These are phyloP conservation scores for Crithidia sp. DNA, from an alignment of 208 protist species.

Conservation along the genomic window DNA sequence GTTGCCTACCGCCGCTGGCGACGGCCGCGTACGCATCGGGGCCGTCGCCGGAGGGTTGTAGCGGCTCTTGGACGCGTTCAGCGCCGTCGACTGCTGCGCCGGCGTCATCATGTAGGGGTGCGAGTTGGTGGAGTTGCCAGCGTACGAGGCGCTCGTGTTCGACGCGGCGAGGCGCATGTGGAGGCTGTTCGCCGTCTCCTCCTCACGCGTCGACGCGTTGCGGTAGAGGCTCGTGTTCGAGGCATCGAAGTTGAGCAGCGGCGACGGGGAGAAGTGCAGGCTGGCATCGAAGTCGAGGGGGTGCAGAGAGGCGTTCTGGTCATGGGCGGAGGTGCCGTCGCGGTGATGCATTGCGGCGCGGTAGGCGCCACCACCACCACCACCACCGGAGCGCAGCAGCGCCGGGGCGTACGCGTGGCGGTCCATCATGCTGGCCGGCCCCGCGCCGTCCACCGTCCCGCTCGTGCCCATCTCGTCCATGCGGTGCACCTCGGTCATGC, in stretches of 20 bases:
- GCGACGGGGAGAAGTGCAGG: constrained; percentile 39
- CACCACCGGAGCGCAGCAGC: not conserved
- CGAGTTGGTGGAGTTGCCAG: constrained; percentile 18
- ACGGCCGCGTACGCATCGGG: constrained; percentile 6
- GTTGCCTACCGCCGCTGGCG: constrained; percentile 1
- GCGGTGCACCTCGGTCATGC: constrained; percentile 8
- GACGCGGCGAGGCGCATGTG: constrained; percentile 19
- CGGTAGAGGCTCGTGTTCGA: constrained; percentile 35
- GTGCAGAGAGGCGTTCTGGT: constrained; percentile 19
- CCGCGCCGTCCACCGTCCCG: not conserved
- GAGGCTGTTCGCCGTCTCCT: constrained; percentile 16
- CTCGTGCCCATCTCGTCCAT: constrained; percentile 20
- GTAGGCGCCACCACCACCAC: constrained; percentile 9
- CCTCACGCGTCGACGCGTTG: constrained; percentile 32
- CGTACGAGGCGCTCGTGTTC: constrained; percentile 15
- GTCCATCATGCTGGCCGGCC: not conserved
- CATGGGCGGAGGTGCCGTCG: constrained; percentile 1
- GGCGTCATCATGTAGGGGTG: constrained; percentile 15
- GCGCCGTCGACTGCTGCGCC: not conserved
- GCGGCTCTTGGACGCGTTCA: constrained; percentile 17
- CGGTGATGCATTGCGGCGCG: constrained; percentile 13
- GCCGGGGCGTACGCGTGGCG: not conserved
- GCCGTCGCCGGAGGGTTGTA: not conserved
- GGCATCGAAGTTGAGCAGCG: constrained; percentile 38
- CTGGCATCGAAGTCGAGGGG: constrained; percentile 42